A percentile compares a stretch with the other conserved stretches of the same genome.
phyloP scores from a whole-genome alignment of 1,284 basidiomycete genomes.

The Cryptococcus deneoformans region DNA sequence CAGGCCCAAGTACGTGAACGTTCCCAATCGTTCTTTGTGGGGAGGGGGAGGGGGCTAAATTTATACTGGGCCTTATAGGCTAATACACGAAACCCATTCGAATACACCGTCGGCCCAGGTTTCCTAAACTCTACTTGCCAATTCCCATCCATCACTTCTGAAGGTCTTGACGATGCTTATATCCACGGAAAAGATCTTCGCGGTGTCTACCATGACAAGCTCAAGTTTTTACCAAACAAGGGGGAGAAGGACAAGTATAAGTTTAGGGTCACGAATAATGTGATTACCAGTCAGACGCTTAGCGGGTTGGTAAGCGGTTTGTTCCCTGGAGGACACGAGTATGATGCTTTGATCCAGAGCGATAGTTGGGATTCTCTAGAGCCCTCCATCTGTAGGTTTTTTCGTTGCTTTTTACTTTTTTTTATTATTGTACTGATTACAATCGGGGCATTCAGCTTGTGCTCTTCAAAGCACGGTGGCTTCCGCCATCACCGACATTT shows the following conservation, averaged over 20 bases:
- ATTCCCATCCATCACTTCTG: slow-evolving; percentile 34
- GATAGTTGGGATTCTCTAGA: slow-evolving; percentile 34
- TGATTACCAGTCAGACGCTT: slow-evolving; percentile 37
- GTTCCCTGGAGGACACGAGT: slow-evolving; percentile 27
- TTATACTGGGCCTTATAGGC: slow-evolving; percentile 4
- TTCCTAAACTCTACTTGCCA: slow-evolving; percentile 36
- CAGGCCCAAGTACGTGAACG: slow-evolving; percentile 20
- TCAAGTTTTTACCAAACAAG: slow-evolving; percentile 29
- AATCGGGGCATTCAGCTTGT: slow-evolving; percentile 2
- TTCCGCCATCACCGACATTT: slow-evolving; percentile 10
- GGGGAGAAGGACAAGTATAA: slow-evolving; percentile 23
- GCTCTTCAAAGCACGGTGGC: slow-evolving; percentile 7
- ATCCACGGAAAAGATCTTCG: slow-evolving; percentile 34
- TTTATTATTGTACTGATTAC: background rate
- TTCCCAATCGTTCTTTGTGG: no score
- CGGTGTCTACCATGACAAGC: slow-evolving; percentile 30
- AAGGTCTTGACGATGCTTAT: slow-evolving; percentile 31
- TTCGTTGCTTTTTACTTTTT: background rate
- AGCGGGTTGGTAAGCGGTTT: slow-evolving; percentile 25
- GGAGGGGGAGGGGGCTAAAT: no score
- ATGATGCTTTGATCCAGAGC: slow-evolving; percentile 27
- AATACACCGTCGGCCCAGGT: slow-evolving; percentile 25
- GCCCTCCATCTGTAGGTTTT: slow-evolving; percentile 23
- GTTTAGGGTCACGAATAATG: slow-evolving; percentile 42
- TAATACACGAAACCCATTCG: slow-evolving; percentile 33